Evolutionary conservation across 2,329 filamentous ascomycete genomes (phyloP), one percentile per base, ranked within the genome.

Genomic region (Microdochium nivale): DNA sequence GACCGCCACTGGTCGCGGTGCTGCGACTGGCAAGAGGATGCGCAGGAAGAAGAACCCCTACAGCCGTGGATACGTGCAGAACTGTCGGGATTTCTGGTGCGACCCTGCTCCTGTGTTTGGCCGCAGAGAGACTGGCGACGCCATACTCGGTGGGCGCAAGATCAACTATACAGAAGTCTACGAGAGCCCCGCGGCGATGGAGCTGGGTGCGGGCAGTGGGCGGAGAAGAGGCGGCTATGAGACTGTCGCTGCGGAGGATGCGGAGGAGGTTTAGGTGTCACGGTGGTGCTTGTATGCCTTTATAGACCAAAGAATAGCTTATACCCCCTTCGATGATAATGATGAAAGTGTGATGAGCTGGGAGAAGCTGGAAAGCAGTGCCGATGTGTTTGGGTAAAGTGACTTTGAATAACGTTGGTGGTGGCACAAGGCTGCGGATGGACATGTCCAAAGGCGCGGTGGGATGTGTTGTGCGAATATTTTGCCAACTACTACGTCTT

Each of bases 41-140:
- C 70, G 77, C 56, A 75, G 76, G 52, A 79, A 79, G 64, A 76
- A 77, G 58, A 99, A 97, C 65, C 91, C 91, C 0, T 99, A 92
- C 67, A 92, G 84, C 53, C 78, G 84, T 30, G 94, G 94, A 8
- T 77, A 90, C 37, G 60, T 95, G n/a, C 80, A 84, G 53, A 99
- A 99, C 65, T 99, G 94, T 70, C 86, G 82, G 58, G 95, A 99
- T 68, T 99, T 99, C 67, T 97, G 91, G 90, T 92, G 88, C 62
- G 94, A 97, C 65, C 83, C 88, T 1, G 85, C 88, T 2, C 87
- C 92, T 0, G 67, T 95, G 19, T 92, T 96, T 65, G 83, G 86
- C 11, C 81, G 78, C 60, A 79, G 86, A 53, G 83, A 88, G 61
- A 86, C 81, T 49, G 91, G 91, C 13, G 77, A 78, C 44, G 90